Evolutionary conservation across 306 rosid genomes (phyloP).

Genomic region (Cucumis melo): DNA sequence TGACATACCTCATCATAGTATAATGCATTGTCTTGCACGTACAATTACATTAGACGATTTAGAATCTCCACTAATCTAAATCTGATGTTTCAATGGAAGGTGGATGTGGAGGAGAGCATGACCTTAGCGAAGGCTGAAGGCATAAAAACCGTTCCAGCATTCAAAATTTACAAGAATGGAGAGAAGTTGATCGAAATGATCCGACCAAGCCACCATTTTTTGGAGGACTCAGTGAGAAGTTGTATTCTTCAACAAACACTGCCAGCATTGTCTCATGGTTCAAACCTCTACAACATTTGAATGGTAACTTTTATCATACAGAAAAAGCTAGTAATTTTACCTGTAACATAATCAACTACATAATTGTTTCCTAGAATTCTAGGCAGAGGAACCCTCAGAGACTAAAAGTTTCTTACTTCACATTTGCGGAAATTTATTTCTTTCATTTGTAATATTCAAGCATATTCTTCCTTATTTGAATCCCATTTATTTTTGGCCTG

Average conservation of each 20-base stretch:
- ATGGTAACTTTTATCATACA: conserved; percentile 34
- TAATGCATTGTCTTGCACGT: not conserved
- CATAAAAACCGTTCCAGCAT: conserved; percentile 57
- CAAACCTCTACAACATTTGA: conserved; percentile 15
- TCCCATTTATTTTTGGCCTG: conserved; percentile 5
- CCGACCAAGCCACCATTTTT: conserved; percentile 46
- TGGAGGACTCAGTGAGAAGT: conserved; percentile 65
- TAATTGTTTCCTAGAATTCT: conserved; percentile 40
- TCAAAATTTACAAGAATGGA: conserved; percentile 73
- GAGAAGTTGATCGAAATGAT: conserved; percentile 70
- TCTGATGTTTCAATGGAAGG: conserved; percentile 26
- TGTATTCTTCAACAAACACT: conserved; percentile 27
- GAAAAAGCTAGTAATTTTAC: conserved; percentile 29
- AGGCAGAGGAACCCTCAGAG: conserved; percentile 36
- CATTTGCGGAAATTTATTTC: conserved; percentile 36
- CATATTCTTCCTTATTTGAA: conserved; percentile 5
- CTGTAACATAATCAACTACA: conserved; percentile 42
- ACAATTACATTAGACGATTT: not conserved
- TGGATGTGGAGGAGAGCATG: conserved; percentile 61
- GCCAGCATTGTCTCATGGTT: conserved; percentile 11
- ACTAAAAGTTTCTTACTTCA: conserved; percentile 26
- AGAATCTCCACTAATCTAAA: not conserved
- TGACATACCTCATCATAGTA: not conserved
- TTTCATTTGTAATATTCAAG: conserved; percentile 9
- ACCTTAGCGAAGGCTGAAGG: conserved; percentile 53